These are phyloP conservation scores for Xylaria sp. DNA, from an alignment of 2,329 filamentous ascomycete species.

Conservation along the genomic window DNA sequence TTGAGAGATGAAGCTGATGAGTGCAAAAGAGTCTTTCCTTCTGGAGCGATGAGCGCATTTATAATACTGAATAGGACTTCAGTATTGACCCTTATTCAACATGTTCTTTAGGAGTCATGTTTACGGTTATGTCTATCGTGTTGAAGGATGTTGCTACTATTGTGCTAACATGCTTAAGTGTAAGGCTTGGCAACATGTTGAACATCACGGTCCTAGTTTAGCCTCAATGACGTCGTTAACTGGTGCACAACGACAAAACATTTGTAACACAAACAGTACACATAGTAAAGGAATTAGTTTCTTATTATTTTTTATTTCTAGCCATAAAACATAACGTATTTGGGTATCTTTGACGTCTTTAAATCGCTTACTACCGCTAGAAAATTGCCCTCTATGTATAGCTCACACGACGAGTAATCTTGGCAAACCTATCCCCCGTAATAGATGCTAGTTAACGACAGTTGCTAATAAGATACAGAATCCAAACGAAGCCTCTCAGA, in stretches of 20 bases:
- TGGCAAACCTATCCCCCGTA: background rate
- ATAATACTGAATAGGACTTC: background rate
- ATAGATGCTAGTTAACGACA: conserved; percentile 6
- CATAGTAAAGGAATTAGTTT: background rate
- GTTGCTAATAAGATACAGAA: conserved; percentile 16
- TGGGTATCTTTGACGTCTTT: conserved; percentile 25
- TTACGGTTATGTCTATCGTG: background rate
- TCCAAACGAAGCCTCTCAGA: conserved; percentile 6
- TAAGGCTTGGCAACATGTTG: conserved; percentile 19
- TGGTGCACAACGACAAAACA: background rate
- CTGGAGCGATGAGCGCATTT: background rate
- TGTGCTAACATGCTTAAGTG: conserved; percentile 16
- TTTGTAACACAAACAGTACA: background rate
- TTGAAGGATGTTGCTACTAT: background rate
- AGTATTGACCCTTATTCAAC: background rate
- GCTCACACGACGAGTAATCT: conserved; percentile 5
- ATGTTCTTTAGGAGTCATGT: background rate
- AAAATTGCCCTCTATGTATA: too few species aligned
- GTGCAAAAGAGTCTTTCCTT: background rate
- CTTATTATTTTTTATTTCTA: too few species aligned
- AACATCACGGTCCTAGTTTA: background rate
- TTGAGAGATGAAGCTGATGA: background rate
- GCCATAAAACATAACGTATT: conserved; percentile 14
- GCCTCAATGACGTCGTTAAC: background rate
- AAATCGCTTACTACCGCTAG: conserved; percentile 10